Base-by-base conservation (phyloP, 2,329 filamentous ascomycete species). In the Bertia moriformis region DNA sequence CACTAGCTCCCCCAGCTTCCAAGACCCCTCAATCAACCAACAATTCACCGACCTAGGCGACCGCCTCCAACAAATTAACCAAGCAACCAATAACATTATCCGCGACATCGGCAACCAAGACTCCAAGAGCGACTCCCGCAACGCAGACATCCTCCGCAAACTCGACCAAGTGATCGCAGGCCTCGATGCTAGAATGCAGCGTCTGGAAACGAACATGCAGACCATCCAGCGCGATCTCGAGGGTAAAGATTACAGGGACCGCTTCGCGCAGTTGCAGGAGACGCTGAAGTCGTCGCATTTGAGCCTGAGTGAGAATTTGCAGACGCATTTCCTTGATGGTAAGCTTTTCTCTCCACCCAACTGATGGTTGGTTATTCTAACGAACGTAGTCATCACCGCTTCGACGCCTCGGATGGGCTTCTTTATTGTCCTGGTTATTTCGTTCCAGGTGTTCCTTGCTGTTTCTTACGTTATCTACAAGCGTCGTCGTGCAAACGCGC, bases 31-130 rank as follows among this genome's bases (percentile, higher is more conserved):
- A 37, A 59, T 58, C 22, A 58, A 55, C 18, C 56, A 66, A 40
- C 86, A 94, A 57, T 89, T 95, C 53, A 69, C 71, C 22, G 88
- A 95, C 54, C 69, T 96, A 13, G 82, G 93, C 64, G 82, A 82
- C 62, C 82, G 87, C 20, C 64, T 96, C 14, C 85, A 88, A 56
- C 68, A 65, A 48, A 66, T 85, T 42, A 76, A 75, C 56, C 78
- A 85, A 58, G 77, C 82, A 50, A 61, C 86, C 32, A 66, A 67
- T 15, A 69, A 68, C 47, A 64, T 85, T 41, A 76, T 74, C 56
- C 67, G 67, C 32, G 61, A 73, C 41, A 57, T 80, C 30, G 62
- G 67, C 10, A 56, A 63, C 29, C 58, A 72, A 41, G 60, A 67
- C 38, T 60, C 62, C 41, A 56, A 69, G 27, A 60, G 66, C 46